phyloP scores from a whole-genome alignment of 2,329 filamentous ascomycete species.

The Ophiostoma ips region DNA sequence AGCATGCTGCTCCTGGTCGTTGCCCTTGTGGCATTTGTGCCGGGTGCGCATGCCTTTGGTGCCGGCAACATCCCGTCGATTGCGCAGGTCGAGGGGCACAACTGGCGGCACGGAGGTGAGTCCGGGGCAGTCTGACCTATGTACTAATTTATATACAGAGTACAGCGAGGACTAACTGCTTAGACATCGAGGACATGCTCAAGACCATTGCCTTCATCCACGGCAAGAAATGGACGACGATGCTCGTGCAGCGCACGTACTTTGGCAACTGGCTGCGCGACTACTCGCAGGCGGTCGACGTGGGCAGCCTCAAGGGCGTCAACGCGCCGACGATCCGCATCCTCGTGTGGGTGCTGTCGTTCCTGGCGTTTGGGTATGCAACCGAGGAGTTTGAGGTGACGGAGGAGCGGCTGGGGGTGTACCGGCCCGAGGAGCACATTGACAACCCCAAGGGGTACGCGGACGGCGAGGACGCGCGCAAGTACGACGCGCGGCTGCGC shows the following conservation, averaged over 20 bases:
- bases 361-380: slow-evolving; percentile 73
- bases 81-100: slow-evolving; percentile 49
- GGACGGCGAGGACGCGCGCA: slow-evolving; percentile 71
- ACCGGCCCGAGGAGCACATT: slow-evolving; percentile 62
- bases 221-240: slow-evolving; percentile 73
- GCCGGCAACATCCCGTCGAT: slow-evolving; percentile 61
- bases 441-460: slow-evolving; percentile 77
- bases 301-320: slow-evolving; percentile 64
- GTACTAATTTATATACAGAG: background rate
- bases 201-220: slow-evolving; percentile 63
- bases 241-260: slow-evolving; percentile 65
- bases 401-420: slow-evolving; percentile 63
- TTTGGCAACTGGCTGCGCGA: slow-evolving; percentile 82
- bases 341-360: slow-evolving; percentile 67
- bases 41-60: slow-evolving; percentile 47
- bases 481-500: slow-evolving; percentile 68
- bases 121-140: slow-evolving; percentile 6
- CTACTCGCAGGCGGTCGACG: slow-evolving; percentile 73
- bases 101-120: slow-evolving; percentile 57
- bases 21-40: slow-evolving; percentile 42
- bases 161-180: background rate
- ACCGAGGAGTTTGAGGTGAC: slow-evolving; percentile 78
- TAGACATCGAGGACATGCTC: slow-evolving; percentile 70
- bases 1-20: slow-evolving; percentile 38
- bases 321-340: slow-evolving; percentile 67